These are phyloP conservation scores for Fibroporia radiculosa DNA, from an alignment of 768 basidiomycete genomes.

Conservation along the genomic window DNA sequence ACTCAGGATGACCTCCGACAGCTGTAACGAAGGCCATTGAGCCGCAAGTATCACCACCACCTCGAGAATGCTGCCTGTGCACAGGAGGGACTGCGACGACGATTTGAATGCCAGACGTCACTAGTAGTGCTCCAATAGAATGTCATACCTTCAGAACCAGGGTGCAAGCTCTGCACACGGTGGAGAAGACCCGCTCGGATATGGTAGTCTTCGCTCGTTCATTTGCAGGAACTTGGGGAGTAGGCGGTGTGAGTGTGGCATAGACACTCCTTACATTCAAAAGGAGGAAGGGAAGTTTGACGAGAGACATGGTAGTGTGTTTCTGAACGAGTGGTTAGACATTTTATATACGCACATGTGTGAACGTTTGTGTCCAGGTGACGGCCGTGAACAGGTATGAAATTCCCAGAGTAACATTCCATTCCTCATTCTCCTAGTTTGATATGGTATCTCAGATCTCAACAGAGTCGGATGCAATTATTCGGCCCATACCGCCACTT, in stretches of 20 bases:
- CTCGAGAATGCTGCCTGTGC: not conserved
- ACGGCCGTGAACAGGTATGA: too few relatives aligned
- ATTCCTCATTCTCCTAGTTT: too few relatives aligned
- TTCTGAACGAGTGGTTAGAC: too few relatives aligned
- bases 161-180: not conserved
- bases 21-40: not conserved
- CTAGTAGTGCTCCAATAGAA: too few relatives aligned
- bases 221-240: not conserved
- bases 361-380: too few relatives aligned
- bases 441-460: too few relatives aligned
- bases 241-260: not conserved
- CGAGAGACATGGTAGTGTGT: slow-evolving; percentile 4
- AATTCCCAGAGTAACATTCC: too few relatives aligned
- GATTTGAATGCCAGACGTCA: too few relatives aligned
- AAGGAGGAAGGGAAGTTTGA: slow-evolving; percentile 2
- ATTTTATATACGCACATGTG: too few relatives aligned
- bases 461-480: too few relatives aligned
- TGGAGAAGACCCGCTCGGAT: slow-evolving; percentile 1
- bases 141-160: not conserved
- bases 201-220: not conserved
- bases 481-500: too few relatives aligned
- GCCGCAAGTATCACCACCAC: slow-evolving; percentile 2
- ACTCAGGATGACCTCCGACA: not conserved
- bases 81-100: not conserved
- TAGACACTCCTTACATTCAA: not conserved